A percentile compares a stretch with the other conserved stretches of the same genome.
Evolutionary conservation across 1,284 basidiomycete genomes (phyloP).

Genomic region (Naganishia liquefaciens): DNA sequence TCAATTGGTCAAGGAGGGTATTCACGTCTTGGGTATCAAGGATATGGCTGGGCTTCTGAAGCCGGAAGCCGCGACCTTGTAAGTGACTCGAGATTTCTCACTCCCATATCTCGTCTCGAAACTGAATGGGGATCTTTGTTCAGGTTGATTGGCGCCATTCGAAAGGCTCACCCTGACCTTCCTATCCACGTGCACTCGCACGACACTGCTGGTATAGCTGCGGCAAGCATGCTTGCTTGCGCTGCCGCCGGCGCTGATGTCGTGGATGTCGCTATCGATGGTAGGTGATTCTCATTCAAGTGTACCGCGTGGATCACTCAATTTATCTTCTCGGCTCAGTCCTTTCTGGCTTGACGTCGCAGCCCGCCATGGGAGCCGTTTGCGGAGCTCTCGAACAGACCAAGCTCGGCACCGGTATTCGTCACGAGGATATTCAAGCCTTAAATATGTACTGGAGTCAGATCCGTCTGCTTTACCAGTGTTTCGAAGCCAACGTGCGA

Average conservation of each 20-base stretch:
- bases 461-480: conserved; percentile 89
- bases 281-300: conserved; percentile 58
- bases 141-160: conserved; percentile 87
- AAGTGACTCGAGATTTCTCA: conserved; percentile 41
- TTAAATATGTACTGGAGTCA: conserved; percentile 99
- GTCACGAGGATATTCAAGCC: conserved; percentile 95
- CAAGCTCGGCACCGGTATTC: conserved; percentile 90
- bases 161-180: conserved; percentile 93
- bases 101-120: background rate
- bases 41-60: conserved; percentile 99
- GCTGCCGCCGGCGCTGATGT: conserved; percentile 97
- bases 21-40: conserved; percentile 97
- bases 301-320: conserved; percentile 14
- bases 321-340: conserved; percentile 56
- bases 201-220: conserved; percentile 97
- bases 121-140: conserved; percentile 6
- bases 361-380: conserved; percentile 97
- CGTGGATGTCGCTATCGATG: conserved; percentile 97
- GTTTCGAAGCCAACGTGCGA: conserved; percentile 98
- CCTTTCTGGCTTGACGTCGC: conserved; percentile 98
- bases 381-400: conserved; percentile 95
- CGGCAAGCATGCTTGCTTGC: conserved; percentile 92
- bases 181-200: conserved; percentile 99
- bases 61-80: conserved; percentile 88
- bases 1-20: conserved; percentile 89